Evolutionary conservation across 768 basidiomycete species (phyloP).

Genomic region (Serendipita sp.): DNA sequence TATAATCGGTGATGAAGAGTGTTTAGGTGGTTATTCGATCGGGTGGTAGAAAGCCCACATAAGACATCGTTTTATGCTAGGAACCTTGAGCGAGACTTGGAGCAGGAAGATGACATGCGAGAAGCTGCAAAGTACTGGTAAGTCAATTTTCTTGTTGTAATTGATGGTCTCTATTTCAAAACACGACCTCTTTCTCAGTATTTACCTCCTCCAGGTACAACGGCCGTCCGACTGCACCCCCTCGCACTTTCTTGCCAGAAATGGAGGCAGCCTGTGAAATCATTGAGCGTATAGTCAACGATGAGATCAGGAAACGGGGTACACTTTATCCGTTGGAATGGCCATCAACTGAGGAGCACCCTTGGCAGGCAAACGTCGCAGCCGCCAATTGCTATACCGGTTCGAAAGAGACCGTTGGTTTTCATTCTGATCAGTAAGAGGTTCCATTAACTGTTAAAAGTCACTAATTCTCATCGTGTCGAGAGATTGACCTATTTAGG

Average conservation of each 20-base stretch:
- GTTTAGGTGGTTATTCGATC: constrained; percentile 75
- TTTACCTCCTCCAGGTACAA: constrained; percentile 45
- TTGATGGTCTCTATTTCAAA: background rate
- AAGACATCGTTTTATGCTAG: constrained; percentile 63
- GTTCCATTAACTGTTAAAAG: constrained; percentile 8
- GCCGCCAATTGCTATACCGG: constrained; percentile 59
- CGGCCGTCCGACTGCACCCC: constrained; percentile 43
- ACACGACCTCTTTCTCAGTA: background rate
- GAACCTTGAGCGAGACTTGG: constrained; percentile 20
- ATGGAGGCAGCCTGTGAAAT: constrained; percentile 71
- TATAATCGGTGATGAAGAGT: constrained; percentile 32
- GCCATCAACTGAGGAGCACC: constrained; percentile 13
- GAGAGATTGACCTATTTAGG: constrained; percentile 49
- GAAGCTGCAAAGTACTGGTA: constrained; percentile 66
- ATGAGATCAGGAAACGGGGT: constrained; percentile 42
- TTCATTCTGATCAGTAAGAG: constrained; percentile 50
- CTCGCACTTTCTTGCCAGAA: constrained; percentile 38
- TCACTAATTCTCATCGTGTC: background rate
- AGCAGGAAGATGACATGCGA: constrained; percentile 27
- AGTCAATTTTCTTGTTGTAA: background rate
- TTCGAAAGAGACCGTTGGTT: constrained; percentile 57
- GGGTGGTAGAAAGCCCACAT: constrained; percentile 70
- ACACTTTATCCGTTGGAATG: constrained; percentile 52
- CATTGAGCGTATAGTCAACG: constrained; percentile 53
- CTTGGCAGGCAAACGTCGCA: constrained; percentile 71